Conservation (phyloP, 2,329 filamentous ascomycete species). For the Pseudocercospora macadamiae region DNA sequence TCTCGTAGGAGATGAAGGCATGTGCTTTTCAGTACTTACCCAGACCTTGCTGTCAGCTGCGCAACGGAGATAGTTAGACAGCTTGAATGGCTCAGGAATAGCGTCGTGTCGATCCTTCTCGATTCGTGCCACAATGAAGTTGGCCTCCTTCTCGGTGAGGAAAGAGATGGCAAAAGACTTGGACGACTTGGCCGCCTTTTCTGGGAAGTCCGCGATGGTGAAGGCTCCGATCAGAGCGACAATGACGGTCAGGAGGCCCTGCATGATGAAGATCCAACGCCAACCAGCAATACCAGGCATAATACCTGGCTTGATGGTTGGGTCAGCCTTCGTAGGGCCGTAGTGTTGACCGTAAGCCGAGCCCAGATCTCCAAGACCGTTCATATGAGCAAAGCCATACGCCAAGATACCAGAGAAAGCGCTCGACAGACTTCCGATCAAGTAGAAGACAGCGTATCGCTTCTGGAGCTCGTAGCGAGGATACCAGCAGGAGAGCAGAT, state of each 20-base stretch:
- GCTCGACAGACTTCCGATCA: constrained; percentile 52
- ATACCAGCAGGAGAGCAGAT: constrained; percentile 65
- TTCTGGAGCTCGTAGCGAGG: constrained; percentile 43
- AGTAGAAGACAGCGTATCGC: constrained; percentile 52
- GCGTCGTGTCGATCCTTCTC: constrained; percentile 58
- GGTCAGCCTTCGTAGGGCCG: constrained; percentile 35
- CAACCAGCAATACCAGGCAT: constrained; percentile 47
- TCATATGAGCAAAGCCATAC: constrained; percentile 42
- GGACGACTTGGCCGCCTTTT: constrained; percentile 44
- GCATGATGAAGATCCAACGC: constrained; percentile 52
- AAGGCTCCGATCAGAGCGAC: constrained; percentile 47
- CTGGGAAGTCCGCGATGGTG: constrained; percentile 49
- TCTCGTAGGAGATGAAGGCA: no score
- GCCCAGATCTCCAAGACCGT: constrained; percentile 50
- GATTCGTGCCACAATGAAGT: constrained; percentile 55
- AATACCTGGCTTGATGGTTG: constrained; percentile 27
- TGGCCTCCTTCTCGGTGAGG: constrained; percentile 50
- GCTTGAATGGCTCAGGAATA: constrained; percentile 50
- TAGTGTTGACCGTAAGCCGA: constrained; percentile 37
- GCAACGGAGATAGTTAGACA: constrained; percentile 38
- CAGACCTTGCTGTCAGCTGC: constrained; percentile 58
- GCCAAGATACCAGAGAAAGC: constrained; percentile 52
- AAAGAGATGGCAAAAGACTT: constrained; percentile 43
- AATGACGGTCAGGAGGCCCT: constrained; percentile 45
- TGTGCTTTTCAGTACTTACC: no score